Percentiles rank a stretch among this genome's conserved stretches.
Evolutionary conservation across 2,329 filamentous ascomycete species (phyloP).

Genomic region (Orbilia quercus): DNA sequence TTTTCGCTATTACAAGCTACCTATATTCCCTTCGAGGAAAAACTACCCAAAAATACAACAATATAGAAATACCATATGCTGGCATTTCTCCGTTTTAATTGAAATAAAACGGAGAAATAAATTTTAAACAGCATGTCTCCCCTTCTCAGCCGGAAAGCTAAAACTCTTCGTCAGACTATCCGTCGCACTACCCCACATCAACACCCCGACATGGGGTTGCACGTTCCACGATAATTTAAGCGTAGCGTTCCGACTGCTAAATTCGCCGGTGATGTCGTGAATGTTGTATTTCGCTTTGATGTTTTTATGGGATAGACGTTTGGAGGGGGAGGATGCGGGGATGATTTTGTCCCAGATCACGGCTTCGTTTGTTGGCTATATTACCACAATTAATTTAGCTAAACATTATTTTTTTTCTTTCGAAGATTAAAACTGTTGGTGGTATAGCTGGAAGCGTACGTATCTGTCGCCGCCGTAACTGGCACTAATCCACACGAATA

Average conservation of each 20-base stretch:
- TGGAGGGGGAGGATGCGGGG: slow-evolving; percentile 71
- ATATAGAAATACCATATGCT: no score
- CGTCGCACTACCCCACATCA: slow-evolving; percentile 79
- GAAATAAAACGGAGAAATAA: no score
- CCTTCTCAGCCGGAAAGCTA: slow-evolving; percentile 35
- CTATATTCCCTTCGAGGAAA: no score
- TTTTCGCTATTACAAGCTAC: no score
- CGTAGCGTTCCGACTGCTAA: slow-evolving; percentile 75
- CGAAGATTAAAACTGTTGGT: slow-evolving; percentile 60
- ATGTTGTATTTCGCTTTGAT: slow-evolving; percentile 97
- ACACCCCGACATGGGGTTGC: slow-evolving; percentile 91
- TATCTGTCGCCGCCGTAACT: slow-evolving; percentile 66
- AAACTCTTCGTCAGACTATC: slow-evolving; percentile 54
- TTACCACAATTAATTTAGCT: neutral
- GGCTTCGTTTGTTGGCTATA: slow-evolving; percentile 72
- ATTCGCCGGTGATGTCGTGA: slow-evolving; percentile 83
- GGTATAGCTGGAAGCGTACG: slow-evolving; percentile 30
- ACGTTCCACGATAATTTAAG: slow-evolving; percentile 93
- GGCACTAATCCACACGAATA: slow-evolving; percentile 95
- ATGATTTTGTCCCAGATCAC: slow-evolving; percentile 98
- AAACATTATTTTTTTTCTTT: neutral
- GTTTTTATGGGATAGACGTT: slow-evolving; percentile 78
- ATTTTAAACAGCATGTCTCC: slow-evolving; percentile 8
- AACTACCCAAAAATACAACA: no score
- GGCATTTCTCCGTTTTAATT: no score